A percentile compares a stretch with the other conserved stretches of the same genome.
Conservation (phyloP, 345 rosid genomes). For the Salix udensis region DNA sequence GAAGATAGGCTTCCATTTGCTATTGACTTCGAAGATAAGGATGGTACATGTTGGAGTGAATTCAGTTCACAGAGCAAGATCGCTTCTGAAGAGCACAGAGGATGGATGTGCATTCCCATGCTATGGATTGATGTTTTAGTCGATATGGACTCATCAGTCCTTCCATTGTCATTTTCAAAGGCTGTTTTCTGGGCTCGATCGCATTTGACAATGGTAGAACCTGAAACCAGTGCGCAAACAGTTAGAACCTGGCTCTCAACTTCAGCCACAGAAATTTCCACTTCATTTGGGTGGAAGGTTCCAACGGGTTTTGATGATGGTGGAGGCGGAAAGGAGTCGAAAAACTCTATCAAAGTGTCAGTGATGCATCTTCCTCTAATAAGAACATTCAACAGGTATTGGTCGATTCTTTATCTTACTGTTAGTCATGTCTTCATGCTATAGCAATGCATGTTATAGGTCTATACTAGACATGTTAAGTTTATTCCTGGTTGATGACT, state of each 20-base stretch:
- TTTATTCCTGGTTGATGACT: background rate
- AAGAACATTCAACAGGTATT: conserved; percentile 75
- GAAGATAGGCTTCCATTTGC: conserved; percentile 36
- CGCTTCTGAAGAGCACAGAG: conserved; percentile 53
- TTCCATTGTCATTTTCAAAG: conserved; percentile 75
- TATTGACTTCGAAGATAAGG: conserved; percentile 41
- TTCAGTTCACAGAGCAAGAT: conserved; percentile 58
- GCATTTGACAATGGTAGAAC: conserved; percentile 70
- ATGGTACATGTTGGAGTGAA: conserved; percentile 60
- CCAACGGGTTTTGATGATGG: conserved; percentile 96
- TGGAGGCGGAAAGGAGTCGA: conserved; percentile 67
- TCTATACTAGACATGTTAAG: no score
- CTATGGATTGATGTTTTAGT: conserved; percentile 80
- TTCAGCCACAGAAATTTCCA: conserved; percentile 59
- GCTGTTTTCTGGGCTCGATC: conserved; percentile 95
- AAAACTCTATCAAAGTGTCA: conserved; percentile 74
- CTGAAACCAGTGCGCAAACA: conserved; percentile 63
- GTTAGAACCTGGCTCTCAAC: conserved; percentile 71
- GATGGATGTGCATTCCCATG: conserved; percentile 95
- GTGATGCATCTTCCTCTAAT: conserved; percentile 62
- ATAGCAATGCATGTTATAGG: conserved; percentile 14
- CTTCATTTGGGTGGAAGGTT: conserved; percentile 83
- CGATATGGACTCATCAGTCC: conserved; percentile 49
- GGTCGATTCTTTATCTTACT: conserved; percentile 4
- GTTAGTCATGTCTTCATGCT: conserved; percentile 11